These are phyloP conservation scores for Aspergillus sp. DNA, from an alignment of 2,329 filamentous ascomycete genomes.

Conservation along the genomic window DNA sequence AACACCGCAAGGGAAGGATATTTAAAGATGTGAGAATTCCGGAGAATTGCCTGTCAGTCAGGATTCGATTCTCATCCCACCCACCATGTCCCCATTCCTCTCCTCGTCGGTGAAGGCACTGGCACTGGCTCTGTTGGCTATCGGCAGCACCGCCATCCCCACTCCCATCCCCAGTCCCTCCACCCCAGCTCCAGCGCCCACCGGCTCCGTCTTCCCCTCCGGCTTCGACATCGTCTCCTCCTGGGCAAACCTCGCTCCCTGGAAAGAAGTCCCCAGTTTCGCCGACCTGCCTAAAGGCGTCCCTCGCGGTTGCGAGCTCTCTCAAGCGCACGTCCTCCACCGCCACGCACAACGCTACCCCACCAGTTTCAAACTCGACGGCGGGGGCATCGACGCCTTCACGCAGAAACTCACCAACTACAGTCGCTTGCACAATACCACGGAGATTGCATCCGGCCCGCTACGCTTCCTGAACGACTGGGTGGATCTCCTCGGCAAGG, in stretches of 20 bases:
- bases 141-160: background rate
- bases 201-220: slow-evolving; percentile 25
- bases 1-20: no score
- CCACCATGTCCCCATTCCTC: background rate
- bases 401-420: slow-evolving; percentile 50
- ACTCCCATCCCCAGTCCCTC: background rate
- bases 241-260: slow-evolving; percentile 34
- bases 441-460: slow-evolving; percentile 45
- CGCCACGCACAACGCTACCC: slow-evolving; percentile 57
- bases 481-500: slow-evolving; percentile 45
- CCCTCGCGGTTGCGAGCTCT: slow-evolving; percentile 56
- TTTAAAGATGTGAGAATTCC: no score
- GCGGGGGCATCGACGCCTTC: slow-evolving; percentile 50
- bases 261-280: slow-evolving; percentile 26
- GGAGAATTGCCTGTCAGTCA: no score
- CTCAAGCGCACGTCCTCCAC: slow-evolving; percentile 55
- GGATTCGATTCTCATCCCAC: no score
- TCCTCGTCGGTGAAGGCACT: background rate
- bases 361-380: slow-evolving; percentile 49
- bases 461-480: slow-evolving; percentile 55
- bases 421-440: slow-evolving; percentile 35
- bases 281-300: slow-evolving; percentile 39
- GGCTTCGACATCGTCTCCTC: slow-evolving; percentile 32
- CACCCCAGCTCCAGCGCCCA: slow-evolving; percentile 20
- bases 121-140: background rate